Base-by-base conservation (phyloP, 306 rosid genomes). In the Ammopiptanthus mongolicus region DNA sequence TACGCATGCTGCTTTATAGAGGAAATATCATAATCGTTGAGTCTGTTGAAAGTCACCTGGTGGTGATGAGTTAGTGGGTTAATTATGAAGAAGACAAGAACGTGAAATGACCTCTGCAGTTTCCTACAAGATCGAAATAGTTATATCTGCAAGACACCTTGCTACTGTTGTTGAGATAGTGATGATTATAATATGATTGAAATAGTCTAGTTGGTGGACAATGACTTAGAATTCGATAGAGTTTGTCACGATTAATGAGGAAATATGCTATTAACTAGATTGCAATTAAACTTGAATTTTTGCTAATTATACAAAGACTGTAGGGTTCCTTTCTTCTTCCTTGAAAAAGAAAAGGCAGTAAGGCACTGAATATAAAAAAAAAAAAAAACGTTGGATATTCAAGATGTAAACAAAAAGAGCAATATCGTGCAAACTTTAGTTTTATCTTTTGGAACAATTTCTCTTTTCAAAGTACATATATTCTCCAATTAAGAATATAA, bases 51-150 rank as follows among this genome's bases (percentile, higher is more conserved):
- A 14, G 55, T n/a, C 37, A 36, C 19, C 29, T 2, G 10, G 57
- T 68, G 53, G 23, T 22, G 53, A 34, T n/a, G 17, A 15, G 36
- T 55, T 56, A 11, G 60, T 68, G 13, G 12, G 46, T n/a, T n/a
- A n/a, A n/a, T 58, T 6, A 65, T 33, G 75, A 67, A 58, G 22
- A 77, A 58, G 61, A 57, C 69, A 66, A 33, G 8, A 65, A 11
- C 23, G 5, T 50, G 71, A 74, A 74, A 59, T 36, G 80, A 59
- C 76, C 25, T 74, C 36, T 41, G 62, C 68, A 60, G 68, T 75
- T 81, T 81, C 81, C 84, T 69, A 10, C 69, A 68, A 74, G 73
- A n/a, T n/a, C n/a, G n/a, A 39, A 74, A 74, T 29, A 65, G 50
- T 25, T 74, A 66, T 48, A 11, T 52, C 34, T n/a, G 19, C 51